Evolutionary conservation across 2,329 filamentous ascomycete species (phyloP), one percentile per base, ranked within the genome.

Genomic region (Parasarocladium wereldwijsianum): DNA sequence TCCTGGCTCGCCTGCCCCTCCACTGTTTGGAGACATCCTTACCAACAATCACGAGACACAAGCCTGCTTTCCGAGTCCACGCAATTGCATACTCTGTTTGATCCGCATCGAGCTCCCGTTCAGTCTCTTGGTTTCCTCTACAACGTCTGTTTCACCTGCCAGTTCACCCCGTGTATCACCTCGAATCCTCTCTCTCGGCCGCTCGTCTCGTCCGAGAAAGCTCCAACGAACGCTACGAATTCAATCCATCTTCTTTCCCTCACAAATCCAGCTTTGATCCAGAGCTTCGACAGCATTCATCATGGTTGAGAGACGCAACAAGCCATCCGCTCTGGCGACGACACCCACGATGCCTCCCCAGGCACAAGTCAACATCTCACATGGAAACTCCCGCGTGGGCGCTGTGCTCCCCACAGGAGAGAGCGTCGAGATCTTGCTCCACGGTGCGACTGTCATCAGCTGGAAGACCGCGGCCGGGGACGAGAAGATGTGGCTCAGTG

Each of bases 401-500:
- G 87, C 87, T 19, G 68, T 66, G 17, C 70, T 96, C 24, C 82
- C 85, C 22, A 80, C 83, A 1, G 86, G 87, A 41, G 86, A 96
- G 58, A 82, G 73, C 32, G 71, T 93, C 41, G 76, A 84, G 40
- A 66, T 98, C 21, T 64, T 93, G 36, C 72, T 96, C n/a, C 81
- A 81, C 46, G 90, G 90, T 34, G 90, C 90, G 8, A 96, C 86
- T 1, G 79, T 98, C 27, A 75, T 81, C 35, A 90, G 80, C 55
- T 98, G 90, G 90, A 93, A 90, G 64, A 77, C 80, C 48, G 69
- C 74, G 35, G 63, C 69, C 34, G 80, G 80, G 27, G 59, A 71
- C 33, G 86, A 94, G 61, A 85, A 85, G 57, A 66, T 94, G 32
- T 94, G 84, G 68, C 48, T 94, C 41, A 90, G 81, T 55, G 72